Evolutionary conservation across 495 filamentous ascomycete genomes (phyloP), one percentile per base, ranked within the genome.

Genomic region (Annulohypoxylon nitens): DNA sequence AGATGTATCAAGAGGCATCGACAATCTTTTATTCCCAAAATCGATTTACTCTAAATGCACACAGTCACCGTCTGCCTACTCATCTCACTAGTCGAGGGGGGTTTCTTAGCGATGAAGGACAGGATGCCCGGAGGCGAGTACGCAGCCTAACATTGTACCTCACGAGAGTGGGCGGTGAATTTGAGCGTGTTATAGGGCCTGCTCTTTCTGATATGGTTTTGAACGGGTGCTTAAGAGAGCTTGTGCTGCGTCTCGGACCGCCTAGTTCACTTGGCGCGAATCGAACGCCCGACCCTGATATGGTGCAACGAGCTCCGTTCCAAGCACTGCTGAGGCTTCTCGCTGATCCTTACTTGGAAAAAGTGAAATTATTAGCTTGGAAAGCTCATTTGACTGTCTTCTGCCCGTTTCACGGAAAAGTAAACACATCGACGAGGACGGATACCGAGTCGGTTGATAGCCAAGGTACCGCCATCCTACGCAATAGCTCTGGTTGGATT

Each of bases 11-110:
- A 34, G 77, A 78, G 37, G 78, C 81, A 14, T 78, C 70, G 4
- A 75, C 73, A 16, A 72, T 81, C 23, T 81, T 81, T 64, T 82
- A 82, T 61, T 61, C 70, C 1, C 60, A 74, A 14, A 81, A 82
- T 39, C 71, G 65, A 11, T 80, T 81, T 61, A 75, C 72, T 23
- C n/a, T 80, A 8, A 76, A 76, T 45, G 71, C 64, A 7, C 74
- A 76, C 18, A 74, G 74, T 20, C 76, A 78, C 39, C 76, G 74
- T 16, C 43, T 78, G 33, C 74, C 76, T 6, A 61, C 55, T 2
- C 70, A 78, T 33, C 69, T 78, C 41, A 78, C 76, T 2, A 62
- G 65, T 1, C 74, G 65, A 14, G 70, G 64, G 36, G 67, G 67
- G 7, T 72, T 70, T 43, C 59, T 75, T 12, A 71, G 67, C 18